phyloP scores from a whole-genome alignment of 345 rosid genomes.

The Xanthoceras sorbifolium region DNA sequence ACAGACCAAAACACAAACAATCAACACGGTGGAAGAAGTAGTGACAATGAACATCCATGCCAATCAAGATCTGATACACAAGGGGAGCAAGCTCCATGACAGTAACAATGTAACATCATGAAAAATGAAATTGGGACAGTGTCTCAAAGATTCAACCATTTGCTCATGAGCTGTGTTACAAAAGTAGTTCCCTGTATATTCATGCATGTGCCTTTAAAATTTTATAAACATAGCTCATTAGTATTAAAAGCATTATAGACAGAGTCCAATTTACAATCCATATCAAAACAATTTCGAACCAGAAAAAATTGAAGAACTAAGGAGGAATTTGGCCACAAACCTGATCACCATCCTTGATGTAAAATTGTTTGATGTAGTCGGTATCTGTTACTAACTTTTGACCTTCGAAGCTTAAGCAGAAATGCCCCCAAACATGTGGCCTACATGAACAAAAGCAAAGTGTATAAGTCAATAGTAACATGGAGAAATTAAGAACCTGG shows the following conservation, averaged over 20 bases:
- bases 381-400: conserved; percentile 57
- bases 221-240: neutral
- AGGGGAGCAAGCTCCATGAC: neutral
- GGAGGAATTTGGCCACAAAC: conserved; percentile 32
- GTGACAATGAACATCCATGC: neutral
- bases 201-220: neutral
- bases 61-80: neutral
- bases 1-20: conserved; percentile 4
- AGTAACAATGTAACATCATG: neutral
- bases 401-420: conserved; percentile 66
- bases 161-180: neutral
- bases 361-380: conserved; percentile 48
- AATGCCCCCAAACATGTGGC: conserved; percentile 92
- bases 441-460: conserved; percentile 35
- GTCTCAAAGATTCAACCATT: neutral
- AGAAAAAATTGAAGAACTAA: neutral
- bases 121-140: neutral
- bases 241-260: neutral
- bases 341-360: conserved; percentile 88
- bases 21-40: neutral
- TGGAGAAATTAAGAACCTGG: neutral
- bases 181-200: neutral
- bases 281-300: neutral
- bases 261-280: neutral
- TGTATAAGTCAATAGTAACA: neutral